Conservation (phyloP, 257 asterid genomes). For the Solanum chiquidenum region DNA sequence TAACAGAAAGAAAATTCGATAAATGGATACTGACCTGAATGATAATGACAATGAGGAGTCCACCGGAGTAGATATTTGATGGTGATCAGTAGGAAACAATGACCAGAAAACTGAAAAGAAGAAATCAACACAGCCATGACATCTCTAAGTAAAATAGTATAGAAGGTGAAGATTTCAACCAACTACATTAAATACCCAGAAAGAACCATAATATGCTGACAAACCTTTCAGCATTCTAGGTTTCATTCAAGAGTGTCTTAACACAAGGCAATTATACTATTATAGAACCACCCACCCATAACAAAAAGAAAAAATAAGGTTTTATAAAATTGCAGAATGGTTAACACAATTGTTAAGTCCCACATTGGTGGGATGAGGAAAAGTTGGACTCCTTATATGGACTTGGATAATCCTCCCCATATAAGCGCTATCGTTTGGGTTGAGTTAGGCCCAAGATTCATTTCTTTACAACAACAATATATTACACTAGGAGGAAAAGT, state of each 20-base stretch:
- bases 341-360: background rate
- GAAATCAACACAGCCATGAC: background rate
- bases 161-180: background rate
- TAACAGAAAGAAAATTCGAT: background rate
- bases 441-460: background rate
- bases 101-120: conserved; percentile 76
- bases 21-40: conserved; percentile 43
- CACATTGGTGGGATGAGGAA: background rate
- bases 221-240: background rate
- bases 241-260: background rate
- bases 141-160: background rate
- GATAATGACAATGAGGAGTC: conserved; percentile 81
- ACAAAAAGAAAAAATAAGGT: background rate
- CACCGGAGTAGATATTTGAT: conserved; percentile 43
- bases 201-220: background rate
- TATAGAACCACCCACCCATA: background rate
- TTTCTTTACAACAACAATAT: background rate
- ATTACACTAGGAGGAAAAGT: background rate
- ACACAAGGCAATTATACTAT: background rate
- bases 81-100: conserved; percentile 59
- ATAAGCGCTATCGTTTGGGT: background rate
- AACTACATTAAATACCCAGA: background rate
- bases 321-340: background rate
- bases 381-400: background rate
- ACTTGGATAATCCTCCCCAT: background rate